These are phyloP conservation scores for Priceomyces castillae DNA, from an alignment of 805 yeast genomes.

Conservation along the genomic window DNA sequence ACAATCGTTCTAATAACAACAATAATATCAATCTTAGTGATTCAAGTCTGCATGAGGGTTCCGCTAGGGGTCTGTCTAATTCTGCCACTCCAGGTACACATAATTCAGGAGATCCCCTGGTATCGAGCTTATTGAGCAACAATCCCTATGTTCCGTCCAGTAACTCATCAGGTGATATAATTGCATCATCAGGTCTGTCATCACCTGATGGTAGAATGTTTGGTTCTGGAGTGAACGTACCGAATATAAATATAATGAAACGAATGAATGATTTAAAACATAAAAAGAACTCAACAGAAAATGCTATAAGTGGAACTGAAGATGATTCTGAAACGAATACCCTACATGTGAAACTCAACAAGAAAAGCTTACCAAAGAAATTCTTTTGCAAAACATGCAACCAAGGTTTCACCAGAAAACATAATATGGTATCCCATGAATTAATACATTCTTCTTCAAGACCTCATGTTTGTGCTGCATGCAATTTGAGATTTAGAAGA, in stretches of 20 bases:
- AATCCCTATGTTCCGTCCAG: neutral
- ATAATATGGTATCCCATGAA: constrained; percentile 70
- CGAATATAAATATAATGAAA: neutral
- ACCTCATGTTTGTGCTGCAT: constrained; percentile 62
- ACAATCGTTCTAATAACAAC: too few species aligned
- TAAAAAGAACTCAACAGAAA: neutral
- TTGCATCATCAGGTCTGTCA: constrained; percentile 1
- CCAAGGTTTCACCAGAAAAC: constrained; percentile 67
- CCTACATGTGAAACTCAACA: neutral
- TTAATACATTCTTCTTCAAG: constrained; percentile 63
- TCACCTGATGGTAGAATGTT: neutral
- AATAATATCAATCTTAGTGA: neutral
- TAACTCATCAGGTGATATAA: neutral
- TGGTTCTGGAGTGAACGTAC: neutral
- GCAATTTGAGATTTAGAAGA: constrained; percentile 63
- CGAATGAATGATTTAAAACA: neutral
- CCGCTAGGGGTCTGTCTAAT: neutral
- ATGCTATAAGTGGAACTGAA: neutral
- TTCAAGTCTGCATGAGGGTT: constrained; percentile 2
- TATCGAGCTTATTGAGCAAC: neutral
- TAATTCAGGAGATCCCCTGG: neutral
- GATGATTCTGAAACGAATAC: neutral
- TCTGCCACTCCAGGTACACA: neutral
- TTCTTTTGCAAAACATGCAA: constrained; percentile 58
- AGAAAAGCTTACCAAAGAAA: constrained; percentile 21